These are phyloP conservation scores for Sutorius eximius DNA, from an alignment of 1,284 basidiomycete species.

Conservation along the genomic window DNA sequence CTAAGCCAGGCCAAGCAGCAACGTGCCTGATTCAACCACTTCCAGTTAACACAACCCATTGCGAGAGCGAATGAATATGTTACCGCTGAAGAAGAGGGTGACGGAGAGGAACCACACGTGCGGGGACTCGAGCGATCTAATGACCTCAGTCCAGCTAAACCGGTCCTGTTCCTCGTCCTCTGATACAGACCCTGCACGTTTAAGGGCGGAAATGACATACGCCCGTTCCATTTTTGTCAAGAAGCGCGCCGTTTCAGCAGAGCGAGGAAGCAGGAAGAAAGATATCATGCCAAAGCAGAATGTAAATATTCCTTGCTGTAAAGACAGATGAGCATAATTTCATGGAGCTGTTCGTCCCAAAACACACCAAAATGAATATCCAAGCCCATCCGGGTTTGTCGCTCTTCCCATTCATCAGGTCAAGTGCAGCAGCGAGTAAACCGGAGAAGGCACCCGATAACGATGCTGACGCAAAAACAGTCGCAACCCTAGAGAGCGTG, in stretches of 20 bases:
- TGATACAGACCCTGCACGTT: slow-evolving; percentile 33
- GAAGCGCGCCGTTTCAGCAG: slow-evolving; percentile 44
- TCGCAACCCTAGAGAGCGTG: slow-evolving; percentile 40
- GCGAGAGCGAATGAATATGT: background rate
- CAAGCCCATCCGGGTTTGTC: slow-evolving; percentile 57
- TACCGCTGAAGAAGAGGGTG: slow-evolving; percentile 32
- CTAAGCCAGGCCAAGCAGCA: slow-evolving; percentile 40
- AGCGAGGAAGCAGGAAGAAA: slow-evolving; percentile 54
- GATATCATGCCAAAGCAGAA: slow-evolving; percentile 46
- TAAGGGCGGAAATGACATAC: slow-evolving; percentile 35
- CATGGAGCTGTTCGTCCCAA: background rate
- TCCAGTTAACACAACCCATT: background rate
- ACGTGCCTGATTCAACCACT: slow-evolving; percentile 35
- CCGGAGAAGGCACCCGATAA: slow-evolving; percentile 66
- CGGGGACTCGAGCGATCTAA: slow-evolving; percentile 37
- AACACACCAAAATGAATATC: slow-evolving; percentile 60
- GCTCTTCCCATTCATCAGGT: slow-evolving; percentile 50
- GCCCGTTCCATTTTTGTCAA: slow-evolving; percentile 44
- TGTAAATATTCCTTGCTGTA: slow-evolving; percentile 53
- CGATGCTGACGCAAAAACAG: slow-evolving; percentile 56
- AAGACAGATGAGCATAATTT: background rate
- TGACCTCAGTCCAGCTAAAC: slow-evolving; percentile 41
- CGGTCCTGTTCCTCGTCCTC: slow-evolving; percentile 35
- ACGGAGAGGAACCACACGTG: slow-evolving; percentile 33
- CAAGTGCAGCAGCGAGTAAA: slow-evolving; percentile 59